These are phyloP conservation scores for Neurospora discreta DNA, from an alignment of 495 filamentous ascomycete genomes.

Conservation along the genomic window DNA sequence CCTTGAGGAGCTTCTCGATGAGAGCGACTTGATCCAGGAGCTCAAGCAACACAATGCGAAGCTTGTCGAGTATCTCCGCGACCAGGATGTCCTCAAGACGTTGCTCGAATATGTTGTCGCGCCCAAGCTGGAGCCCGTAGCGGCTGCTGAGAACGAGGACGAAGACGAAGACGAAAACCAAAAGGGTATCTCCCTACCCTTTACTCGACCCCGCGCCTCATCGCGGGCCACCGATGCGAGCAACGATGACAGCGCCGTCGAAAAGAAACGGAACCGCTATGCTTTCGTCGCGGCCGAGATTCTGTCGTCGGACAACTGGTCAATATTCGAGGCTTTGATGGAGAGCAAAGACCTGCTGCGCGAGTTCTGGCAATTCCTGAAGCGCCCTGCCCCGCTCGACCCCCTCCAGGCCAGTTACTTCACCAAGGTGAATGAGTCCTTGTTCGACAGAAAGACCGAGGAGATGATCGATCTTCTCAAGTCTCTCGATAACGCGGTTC, in stretches of 20 bases:
- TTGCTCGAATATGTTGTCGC: conserved; percentile 87
- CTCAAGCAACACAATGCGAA: conserved; percentile 97
- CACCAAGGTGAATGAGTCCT: conserved; percentile 92
- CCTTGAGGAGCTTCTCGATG: conserved; percentile 91
- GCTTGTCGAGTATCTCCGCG: conserved; percentile 89
- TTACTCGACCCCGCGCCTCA: conserved; percentile 31
- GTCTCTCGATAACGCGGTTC: conserved; percentile 66
- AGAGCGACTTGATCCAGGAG: conserved; percentile 92
- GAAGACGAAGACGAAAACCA: conserved; percentile 41
- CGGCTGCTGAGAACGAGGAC: conserved; percentile 50
- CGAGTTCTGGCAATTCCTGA: conserved; percentile 85
- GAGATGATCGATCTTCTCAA: conserved; percentile 89
- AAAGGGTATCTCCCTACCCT: conserved; percentile 37
- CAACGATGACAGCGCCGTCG: conserved; percentile 52
- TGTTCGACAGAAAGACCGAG: conserved; percentile 94
- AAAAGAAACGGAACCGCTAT: conserved; percentile 83
- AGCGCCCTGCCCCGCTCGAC: conserved; percentile 69
- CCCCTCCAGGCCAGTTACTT: conserved; percentile 93
- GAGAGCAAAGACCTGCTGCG: conserved; percentile 65
- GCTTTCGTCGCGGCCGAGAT: conserved; percentile 88
- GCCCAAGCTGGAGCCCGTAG: conserved; percentile 50
- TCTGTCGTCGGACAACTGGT: conserved; percentile 92
- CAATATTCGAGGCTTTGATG: conserved; percentile 84
- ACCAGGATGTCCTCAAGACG: conserved; percentile 73
- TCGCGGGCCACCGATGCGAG: conserved; percentile 27